Evolutionary conservation across 768 basidiomycete genomes (phyloP).

Genomic region (Crucibulum laeve): DNA sequence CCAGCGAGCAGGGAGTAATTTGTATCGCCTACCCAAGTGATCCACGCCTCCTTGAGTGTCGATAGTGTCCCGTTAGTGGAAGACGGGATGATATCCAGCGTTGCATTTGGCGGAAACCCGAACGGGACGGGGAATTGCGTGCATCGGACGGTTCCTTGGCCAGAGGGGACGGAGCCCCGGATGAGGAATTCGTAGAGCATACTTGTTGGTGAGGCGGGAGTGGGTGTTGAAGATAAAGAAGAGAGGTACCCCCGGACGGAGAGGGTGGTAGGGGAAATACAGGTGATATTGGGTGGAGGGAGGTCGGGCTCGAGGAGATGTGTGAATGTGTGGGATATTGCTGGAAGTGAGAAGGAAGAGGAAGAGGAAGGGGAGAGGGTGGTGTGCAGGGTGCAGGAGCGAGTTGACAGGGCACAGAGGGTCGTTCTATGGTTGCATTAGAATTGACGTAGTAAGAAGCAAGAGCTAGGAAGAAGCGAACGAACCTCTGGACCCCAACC

Average conservation of each 20-base stretch:
- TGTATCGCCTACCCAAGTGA: constrained; percentile 74
- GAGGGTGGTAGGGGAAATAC: constrained; percentile 51
- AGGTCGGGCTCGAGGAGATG: constrained; percentile 40
- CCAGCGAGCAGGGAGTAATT: constrained; percentile 65
- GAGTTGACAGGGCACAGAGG: constrained; percentile 65
- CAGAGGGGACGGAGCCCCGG: constrained; percentile 33
- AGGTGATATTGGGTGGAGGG: constrained; percentile 56
- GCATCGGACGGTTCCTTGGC: constrained; percentile 17
- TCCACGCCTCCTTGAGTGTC: constrained; percentile 50
- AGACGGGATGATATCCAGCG: constrained; percentile 28
- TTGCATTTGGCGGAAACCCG: constrained; percentile 34
- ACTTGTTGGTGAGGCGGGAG: constrained; percentile 37
- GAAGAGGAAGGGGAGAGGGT: constrained; percentile 16
- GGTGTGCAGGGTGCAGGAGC: constrained; percentile 59
- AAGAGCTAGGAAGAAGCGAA: neutral
- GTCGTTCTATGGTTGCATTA: constrained; percentile 23
- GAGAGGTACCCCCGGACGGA: constrained; percentile 46
- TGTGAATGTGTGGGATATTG: constrained; percentile 45
- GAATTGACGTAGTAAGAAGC: constrained; percentile 22
- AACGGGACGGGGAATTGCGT: constrained; percentile 24
- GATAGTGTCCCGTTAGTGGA: no score
- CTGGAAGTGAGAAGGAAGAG: constrained; percentile 25
- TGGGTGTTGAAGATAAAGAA: no score
- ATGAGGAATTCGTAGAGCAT: constrained; percentile 68
- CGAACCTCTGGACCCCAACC: constrained; percentile 45